Percentiles rank a stretch among this genome's conserved stretches.
Conservation (phyloP, 768 basidiomycete species). For the Pleurotus djamor region DNA sequence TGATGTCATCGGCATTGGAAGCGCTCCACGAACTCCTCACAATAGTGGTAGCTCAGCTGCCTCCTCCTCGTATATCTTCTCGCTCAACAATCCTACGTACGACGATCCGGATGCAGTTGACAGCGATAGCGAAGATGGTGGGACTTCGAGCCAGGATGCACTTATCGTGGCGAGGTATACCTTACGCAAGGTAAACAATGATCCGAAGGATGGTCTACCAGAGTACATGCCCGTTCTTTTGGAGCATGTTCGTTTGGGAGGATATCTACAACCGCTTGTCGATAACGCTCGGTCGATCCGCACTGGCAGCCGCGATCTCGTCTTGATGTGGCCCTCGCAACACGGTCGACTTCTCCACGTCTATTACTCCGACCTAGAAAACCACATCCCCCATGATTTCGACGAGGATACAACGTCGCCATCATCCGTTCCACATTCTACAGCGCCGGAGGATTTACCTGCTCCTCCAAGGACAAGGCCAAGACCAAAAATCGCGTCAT, state of each 20-base stretch:
- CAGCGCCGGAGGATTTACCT: not conserved
- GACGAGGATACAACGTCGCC: not conserved
- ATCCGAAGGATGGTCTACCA: conserved; percentile 6
- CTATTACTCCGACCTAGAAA: conserved; percentile 3
- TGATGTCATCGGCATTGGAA: not conserved
- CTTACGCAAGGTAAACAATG: conserved; percentile 6
- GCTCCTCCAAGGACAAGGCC: not conserved
- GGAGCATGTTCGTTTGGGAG: conserved; percentile 1
- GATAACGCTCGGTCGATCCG: conserved; percentile 4
- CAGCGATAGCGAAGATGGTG: not conserved
- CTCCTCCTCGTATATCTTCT: conserved; percentile 1
- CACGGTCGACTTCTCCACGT: not conserved
- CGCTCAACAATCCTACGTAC: conserved; percentile 4
- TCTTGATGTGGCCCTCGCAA: conserved; percentile 4
- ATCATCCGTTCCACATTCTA: not conserved
- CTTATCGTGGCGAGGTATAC: conserved; percentile 5
- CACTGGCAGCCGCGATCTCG: conserved; percentile 4
- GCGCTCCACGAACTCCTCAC: not conserved
- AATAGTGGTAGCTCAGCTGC: not conserved
- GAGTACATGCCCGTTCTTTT: conserved; percentile 7
- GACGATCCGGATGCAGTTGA: not conserved
- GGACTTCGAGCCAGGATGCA: not conserved
- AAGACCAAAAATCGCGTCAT: not conserved
- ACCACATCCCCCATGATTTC: not conserved
- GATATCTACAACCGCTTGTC: not conserved